These are phyloP conservation scores for Trichoderma atroviride DNA, from an alignment of 2,329 filamentous ascomycete genomes.

Conservation along the genomic window DNA sequence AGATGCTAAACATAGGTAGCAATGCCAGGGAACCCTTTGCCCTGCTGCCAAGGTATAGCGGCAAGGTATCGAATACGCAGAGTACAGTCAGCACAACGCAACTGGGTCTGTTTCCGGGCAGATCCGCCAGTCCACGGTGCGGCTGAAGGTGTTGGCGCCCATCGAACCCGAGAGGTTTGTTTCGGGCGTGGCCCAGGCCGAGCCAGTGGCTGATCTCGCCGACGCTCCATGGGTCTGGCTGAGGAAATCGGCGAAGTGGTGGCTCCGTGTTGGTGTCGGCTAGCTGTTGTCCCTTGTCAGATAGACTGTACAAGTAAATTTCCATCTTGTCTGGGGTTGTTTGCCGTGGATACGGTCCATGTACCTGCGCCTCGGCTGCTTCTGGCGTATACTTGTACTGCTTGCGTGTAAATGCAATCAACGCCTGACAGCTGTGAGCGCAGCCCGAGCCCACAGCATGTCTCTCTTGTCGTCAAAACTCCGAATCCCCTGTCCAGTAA, in stretches of 20 bases:
- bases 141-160: slow-evolving; percentile 12
- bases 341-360: background rate
- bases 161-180: slow-evolving; percentile 5
- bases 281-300: background rate
- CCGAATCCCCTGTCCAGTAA: slow-evolving; percentile 25
- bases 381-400: background rate
- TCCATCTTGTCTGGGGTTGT: background rate
- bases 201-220: slow-evolving; percentile 5
- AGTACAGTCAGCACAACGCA: background rate
- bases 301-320: background rate
- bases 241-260: slow-evolving; percentile 6
- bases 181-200: slow-evolving; percentile 8
- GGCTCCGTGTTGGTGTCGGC: background rate
- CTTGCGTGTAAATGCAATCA: background rate
- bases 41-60: background rate
- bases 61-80: background rate
- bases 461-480: background rate
- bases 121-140: slow-evolving; percentile 19
- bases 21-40: background rate
- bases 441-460: background rate
- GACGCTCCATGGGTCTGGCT: background rate
- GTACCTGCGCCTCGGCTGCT: background rate
- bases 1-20: slow-evolving; percentile 22
- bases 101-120: slow-evolving; percentile 17
- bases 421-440: background rate